A percentile compares a stretch with the other conserved stretches of the same genome.
phyloP scores from a whole-genome alignment of 2,329 filamentous ascomycete species.

The Rutstroemia sydowiana region DNA sequence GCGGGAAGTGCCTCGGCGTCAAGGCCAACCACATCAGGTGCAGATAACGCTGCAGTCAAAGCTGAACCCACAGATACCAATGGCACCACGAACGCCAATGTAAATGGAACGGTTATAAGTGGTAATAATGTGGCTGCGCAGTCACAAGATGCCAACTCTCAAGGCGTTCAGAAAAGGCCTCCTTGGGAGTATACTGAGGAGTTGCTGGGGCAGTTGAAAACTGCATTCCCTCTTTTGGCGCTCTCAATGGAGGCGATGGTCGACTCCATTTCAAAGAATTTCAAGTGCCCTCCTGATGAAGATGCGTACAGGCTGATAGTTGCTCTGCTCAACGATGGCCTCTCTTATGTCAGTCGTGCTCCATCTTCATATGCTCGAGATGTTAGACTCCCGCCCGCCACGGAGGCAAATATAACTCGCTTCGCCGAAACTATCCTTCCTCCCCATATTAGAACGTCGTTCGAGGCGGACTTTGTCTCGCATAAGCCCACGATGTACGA shows the following conservation, averaged over 20 bases:
- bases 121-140: conserved; percentile 36
- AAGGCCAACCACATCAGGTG: conserved; percentile 37
- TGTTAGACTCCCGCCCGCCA: conserved; percentile 80
- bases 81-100: too few species aligned
- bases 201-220: conserved; percentile 91
- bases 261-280: conserved; percentile 96
- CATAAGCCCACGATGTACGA: conserved; percentile 97
- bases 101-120: conserved; percentile 11
- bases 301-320: conserved; percentile 96
- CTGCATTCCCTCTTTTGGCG: conserved; percentile 89
- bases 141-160: background rate
- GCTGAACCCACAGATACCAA: conserved; percentile 25
- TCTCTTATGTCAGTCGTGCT: conserved; percentile 85
- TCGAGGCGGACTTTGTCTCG: conserved; percentile 93
- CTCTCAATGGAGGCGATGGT: conserved; percentile 99
- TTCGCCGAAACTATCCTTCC: conserved; percentile 96
- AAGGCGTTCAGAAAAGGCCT: conserved; percentile 57
- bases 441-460: conserved; percentile 88
- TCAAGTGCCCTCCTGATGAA: conserved; percentile 97
- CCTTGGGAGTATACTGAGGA: conserved; percentile 97
- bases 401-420: conserved; percentile 91
- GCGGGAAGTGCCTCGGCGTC: conserved; percentile 27
- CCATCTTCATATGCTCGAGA: conserved; percentile 82
- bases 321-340: conserved; percentile 89
- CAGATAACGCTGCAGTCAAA: conserved; percentile 31